Conservation (phyloP, 352 stramenopile genomes). For the Globisporangium ultimum region DNA sequence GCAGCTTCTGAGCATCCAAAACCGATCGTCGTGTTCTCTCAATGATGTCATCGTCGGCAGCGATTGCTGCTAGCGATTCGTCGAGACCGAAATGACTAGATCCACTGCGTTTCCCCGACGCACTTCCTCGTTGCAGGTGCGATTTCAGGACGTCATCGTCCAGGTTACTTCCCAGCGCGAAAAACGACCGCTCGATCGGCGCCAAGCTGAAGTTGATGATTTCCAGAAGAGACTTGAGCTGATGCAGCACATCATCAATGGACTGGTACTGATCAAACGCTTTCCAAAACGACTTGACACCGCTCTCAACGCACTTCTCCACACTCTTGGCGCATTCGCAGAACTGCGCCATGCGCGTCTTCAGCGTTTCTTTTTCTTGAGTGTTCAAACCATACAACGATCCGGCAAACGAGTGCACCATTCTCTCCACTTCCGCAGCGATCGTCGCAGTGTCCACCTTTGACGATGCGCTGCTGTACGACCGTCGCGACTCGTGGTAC, state of each 20-base stretch:
- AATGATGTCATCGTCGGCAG: conserved; percentile 41
- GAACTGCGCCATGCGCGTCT: conserved; percentile 52
- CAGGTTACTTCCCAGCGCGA: conserved; percentile 61
- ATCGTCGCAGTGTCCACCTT: conserved; percentile 25
- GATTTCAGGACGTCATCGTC: conserved; percentile 63
- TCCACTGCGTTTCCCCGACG: conserved; percentile 6
- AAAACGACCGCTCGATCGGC: conserved; percentile 68
- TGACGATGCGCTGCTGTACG: conserved; percentile 13
- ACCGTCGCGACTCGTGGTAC: conserved; percentile 35
- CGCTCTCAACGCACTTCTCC: conserved; percentile 47
- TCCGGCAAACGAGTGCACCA: conserved; percentile 48
- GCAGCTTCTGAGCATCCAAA: conserved; percentile 60
- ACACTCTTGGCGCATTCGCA: conserved; percentile 35
- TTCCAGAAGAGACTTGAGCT: conserved; percentile 74
- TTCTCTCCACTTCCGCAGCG: conserved; percentile 41
- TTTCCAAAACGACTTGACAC: conserved; percentile 52
- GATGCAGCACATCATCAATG: conserved; percentile 65
- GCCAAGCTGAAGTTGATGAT: conserved; percentile 63
- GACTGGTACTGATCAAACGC: conserved; percentile 70
- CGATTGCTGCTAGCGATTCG: neutral
- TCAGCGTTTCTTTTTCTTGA: conserved; percentile 49
- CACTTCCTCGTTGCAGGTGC: conserved; percentile 3
- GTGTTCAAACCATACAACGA: conserved; percentile 69
- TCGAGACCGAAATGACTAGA: neutral
- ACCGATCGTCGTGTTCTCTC: conserved; percentile 61